phyloP scores from a whole-genome alignment of 2,329 filamentous ascomycete species.

The Botryotinia convoluta region DNA sequence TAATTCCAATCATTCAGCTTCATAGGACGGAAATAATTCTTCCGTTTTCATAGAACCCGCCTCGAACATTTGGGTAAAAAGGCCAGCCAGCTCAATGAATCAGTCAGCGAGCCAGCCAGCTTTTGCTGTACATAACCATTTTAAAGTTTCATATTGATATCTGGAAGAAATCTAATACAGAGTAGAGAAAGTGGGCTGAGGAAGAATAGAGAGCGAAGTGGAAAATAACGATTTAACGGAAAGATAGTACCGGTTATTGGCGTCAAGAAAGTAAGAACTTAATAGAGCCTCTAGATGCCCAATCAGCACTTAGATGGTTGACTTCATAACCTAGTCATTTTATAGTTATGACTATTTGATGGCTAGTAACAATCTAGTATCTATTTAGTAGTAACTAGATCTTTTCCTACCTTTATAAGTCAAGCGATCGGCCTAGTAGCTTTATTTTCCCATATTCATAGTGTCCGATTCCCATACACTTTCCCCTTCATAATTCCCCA shows the following conservation, averaged over 20 bases:
- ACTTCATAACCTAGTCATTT: not conserved
- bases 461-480: not conserved
- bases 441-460: too few relatives aligned
- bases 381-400: not conserved
- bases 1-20: not conserved
- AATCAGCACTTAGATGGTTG: not conserved
- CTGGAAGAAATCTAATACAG: not conserved
- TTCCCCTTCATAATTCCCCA: not conserved
- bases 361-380: not conserved
- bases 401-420: not conserved
- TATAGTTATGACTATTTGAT: not conserved
- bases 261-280: not conserved
- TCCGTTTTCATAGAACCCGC: slow-evolving; percentile 14
- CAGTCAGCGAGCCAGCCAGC: not conserved
- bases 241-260: not conserved
- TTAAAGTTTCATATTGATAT: not conserved
- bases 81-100: not conserved
- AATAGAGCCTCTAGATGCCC: not conserved
- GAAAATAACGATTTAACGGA: not conserved
- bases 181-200: not conserved
- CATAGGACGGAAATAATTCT: slow-evolving; percentile 18
- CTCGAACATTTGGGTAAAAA: not conserved
- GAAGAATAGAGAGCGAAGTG: not conserved
- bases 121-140: not conserved
- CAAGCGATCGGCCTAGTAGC: not conserved